These are phyloP conservation scores for Hippophae rhamnoides DNA, from an alignment of 306 rosid genomes.

Conservation along the genomic window DNA sequence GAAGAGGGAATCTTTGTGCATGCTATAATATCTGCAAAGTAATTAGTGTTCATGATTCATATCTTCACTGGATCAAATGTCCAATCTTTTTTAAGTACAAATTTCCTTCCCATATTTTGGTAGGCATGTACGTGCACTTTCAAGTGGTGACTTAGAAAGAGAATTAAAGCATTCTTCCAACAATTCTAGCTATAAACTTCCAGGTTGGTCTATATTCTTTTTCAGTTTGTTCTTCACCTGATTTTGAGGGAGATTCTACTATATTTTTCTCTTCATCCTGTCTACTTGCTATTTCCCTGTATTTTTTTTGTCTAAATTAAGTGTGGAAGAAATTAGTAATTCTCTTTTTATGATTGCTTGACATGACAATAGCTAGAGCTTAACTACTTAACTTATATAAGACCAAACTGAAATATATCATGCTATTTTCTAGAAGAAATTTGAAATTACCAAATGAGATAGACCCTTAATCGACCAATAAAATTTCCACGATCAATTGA, in stretches of 20 bases:
- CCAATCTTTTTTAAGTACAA: not conserved
- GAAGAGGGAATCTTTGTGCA: constrained; percentile 88
- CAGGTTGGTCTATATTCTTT: constrained; percentile 56
- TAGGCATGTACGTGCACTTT: constrained; percentile 77
- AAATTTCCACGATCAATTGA: no score
- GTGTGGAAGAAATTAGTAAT: not conserved
- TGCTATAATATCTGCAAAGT: constrained; percentile 81
- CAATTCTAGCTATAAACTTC: constrained; percentile 47
- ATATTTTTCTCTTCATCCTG: constrained; percentile 5
- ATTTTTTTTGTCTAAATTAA: not conserved
- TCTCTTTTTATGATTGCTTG: not conserved
- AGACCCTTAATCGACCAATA: no score
- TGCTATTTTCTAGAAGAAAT: no score
- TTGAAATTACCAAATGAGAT: no score
- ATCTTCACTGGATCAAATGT: constrained; percentile 4
- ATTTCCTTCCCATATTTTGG: not conserved
- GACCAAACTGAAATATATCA: no score
- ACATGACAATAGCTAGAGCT: not conserved
- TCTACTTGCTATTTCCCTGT: not conserved
- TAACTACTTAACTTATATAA: not conserved
- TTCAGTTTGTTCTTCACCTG: not conserved
- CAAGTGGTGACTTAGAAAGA: constrained; percentile 63
- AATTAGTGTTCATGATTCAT: constrained; percentile 17
- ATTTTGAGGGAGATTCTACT: not conserved
- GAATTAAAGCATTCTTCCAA: constrained; percentile 47